Evolutionary conservation across 768 basidiomycete species (phyloP), one percentile per base, ranked within the genome.

Genomic region (Mycena galericulata): DNA sequence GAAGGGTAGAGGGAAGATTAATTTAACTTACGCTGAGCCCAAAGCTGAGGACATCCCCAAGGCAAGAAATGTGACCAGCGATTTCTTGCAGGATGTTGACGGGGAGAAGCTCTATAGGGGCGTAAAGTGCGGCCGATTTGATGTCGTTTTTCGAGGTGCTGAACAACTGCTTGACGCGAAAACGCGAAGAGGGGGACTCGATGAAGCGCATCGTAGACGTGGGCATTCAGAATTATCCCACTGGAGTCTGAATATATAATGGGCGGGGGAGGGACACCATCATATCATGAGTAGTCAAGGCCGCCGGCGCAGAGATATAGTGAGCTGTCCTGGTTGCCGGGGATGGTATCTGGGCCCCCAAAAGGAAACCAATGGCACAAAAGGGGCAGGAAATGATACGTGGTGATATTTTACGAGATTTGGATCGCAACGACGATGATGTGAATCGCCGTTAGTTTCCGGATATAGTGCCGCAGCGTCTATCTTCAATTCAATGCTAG

Each of bases 21-120:
- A 2, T 14, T 27, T 9, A 2, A n/a, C 62, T 26, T 29, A 58
- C 64, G 8, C 55, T 58, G 4, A 58, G 49, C 3, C 64, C 38
- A 30, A 65, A 34, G 17, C 51, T 32, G 47, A 65, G 47, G 20
- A 65, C 64, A 65, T 65, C 45, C 18, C 15, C 3, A 24, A 55
- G 8, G 50, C 38, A 47, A 36, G 46, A 57, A 65, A 65, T 47
- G 22, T 65, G 64, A 58, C 47, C 46, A 58, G 64, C 64, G 47
- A 65, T 65, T 58, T 65, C 64, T 29, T 58, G 64, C n/a, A 49
- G 34, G 41, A 65, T 24, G 40, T 49, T 58, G 29, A 9, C 55
- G 20, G 64, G 64, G n/a, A 65, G 47, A 22, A 46, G 55, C 55
- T 65, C 64, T 4, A 65, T 17, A 29, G 63, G 43, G 32, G 54